Evolutionary conservation across 106 monocot species (phyloP).

Genomic region (Dioscorea alata): DNA sequence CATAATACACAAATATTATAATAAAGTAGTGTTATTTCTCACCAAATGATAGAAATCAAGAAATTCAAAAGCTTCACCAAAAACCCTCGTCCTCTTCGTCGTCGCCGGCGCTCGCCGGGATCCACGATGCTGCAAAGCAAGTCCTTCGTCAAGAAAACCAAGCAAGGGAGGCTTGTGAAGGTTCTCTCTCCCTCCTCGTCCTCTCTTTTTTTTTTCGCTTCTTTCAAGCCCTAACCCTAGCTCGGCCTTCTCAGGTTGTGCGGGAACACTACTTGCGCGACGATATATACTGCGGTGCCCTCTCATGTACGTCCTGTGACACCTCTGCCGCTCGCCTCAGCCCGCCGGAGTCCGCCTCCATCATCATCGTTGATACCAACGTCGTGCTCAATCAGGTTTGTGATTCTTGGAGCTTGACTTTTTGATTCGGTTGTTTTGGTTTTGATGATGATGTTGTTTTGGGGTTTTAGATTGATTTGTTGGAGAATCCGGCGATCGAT

Average conservation of each 20-base stretch:
- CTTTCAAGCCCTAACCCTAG: slow-evolving; percentile 16
- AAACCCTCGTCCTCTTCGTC: background rate
- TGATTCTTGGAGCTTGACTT: background rate
- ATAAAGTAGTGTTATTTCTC: too few relatives aligned
- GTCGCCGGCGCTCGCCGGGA: background rate
- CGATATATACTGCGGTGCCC: slow-evolving; percentile 85
- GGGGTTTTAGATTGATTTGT: slow-evolving; percentile 70
- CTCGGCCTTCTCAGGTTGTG: slow-evolving; percentile 41
- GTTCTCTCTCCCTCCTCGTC: slow-evolving; percentile 24
- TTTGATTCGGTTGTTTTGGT: background rate
- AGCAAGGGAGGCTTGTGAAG: slow-evolving; percentile 59
- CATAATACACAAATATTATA: too few relatives aligned
- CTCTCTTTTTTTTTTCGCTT: slow-evolving; percentile 1
- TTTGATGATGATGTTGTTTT: background rate
- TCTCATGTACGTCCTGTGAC: slow-evolving; percentile 55
- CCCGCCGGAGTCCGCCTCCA: slow-evolving; percentile 30
- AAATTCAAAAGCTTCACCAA: background rate
- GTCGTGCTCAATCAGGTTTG: slow-evolving; percentile 88
- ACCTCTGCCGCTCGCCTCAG: slow-evolving; percentile 52
- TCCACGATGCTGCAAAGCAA: slow-evolving; percentile 83
- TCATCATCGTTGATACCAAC: slow-evolving; percentile 94
- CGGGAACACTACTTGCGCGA: slow-evolving; percentile 94
- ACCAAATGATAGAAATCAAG: background rate
- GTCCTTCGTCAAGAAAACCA: slow-evolving; percentile 85
- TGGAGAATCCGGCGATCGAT: slow-evolving; percentile 85